These are phyloP conservation scores for Pulveroboletus sp. DNA, from an alignment of 768 basidiomycete genomes.

Conservation along the genomic window DNA sequence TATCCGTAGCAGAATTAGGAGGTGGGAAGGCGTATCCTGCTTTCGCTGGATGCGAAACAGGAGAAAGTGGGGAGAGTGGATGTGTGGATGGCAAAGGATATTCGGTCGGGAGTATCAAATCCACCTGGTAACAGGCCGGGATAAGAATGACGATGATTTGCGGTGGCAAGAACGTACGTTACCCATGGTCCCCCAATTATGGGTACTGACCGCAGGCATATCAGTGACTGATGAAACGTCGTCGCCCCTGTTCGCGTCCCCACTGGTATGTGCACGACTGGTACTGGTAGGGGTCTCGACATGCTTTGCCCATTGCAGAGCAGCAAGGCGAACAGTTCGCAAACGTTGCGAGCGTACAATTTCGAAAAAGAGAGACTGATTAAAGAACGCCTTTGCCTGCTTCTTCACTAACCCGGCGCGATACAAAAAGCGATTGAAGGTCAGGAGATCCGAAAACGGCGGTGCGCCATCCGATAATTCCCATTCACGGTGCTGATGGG, in stretches of 20 bases:
- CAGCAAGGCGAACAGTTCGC: neutral
- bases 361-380: slow-evolving; percentile 48
- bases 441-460: slow-evolving; percentile 38
- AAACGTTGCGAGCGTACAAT: slow-evolving; percentile 24
- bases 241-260: no score
- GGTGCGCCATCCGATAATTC: slow-evolving; percentile 29
- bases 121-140: slow-evolving; percentile 24
- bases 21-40: slow-evolving; percentile 5
- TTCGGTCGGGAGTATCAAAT: slow-evolving; percentile 9
- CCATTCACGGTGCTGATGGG: neutral
- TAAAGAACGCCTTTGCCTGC: slow-evolving; percentile 34
- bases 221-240: no score
- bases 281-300: no score
- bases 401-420: slow-evolving; percentile 37
- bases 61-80: slow-evolving; percentile 4
- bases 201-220: slow-evolving; percentile 5
- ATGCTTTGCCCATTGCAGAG: slow-evolving; percentile 28
- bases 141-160: no score
- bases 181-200: slow-evolving; percentile 26
- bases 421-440: slow-evolving; percentile 43
- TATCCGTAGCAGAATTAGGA: neutral
- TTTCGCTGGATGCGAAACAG: slow-evolving; percentile 10
- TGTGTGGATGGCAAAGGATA: no score
- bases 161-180: slow-evolving; percentile 11
- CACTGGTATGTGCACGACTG: no score